Evolutionary conservation across 176 grass and related monocot species (phyloP), one percentile per base, ranked within the genome.

Genomic region (Paspalum vaginatum): DNA sequence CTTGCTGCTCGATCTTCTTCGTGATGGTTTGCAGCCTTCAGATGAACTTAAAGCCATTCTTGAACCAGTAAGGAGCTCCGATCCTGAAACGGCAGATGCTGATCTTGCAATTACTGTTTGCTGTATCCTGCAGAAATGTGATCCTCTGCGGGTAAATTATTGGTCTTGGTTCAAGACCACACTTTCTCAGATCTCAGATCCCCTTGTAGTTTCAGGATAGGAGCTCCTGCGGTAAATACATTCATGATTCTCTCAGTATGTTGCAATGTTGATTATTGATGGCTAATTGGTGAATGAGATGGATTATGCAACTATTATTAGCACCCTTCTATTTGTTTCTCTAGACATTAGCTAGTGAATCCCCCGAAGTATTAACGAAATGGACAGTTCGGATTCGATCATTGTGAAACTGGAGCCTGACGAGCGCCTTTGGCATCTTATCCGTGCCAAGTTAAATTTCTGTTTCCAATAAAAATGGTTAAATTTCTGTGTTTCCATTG

Each of bases 131-230:
- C 84, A 89, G 86, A 89, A 63, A 52, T 76, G 84, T 55, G 96
- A 98, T 84, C 92, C 95, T 21, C 91, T 98, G 68, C 72, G 96
- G 83, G 46, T 91, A 76, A 93, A 95, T 69, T 98, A 98, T 62
- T 98, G 96, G 96, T 66, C 88, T 25, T 95, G 92, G 96, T 91
- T 87, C 61, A 85, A 26, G 70, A 89, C 44, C 65, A 95, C 88
- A 58, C 82, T 98, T 87, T 83, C 65, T 48, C 39, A 89, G 67
- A 41, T 62, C 68, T 69, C 77, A n/a, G n/a, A n/a, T n/a, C n/a
- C n/a, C n/a, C n/a, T n/a, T n/a, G n/a, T n/a, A n/a, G n/a, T n/a
- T n/a, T n/a, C n/a, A n/a, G n/a, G n/a, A n/a, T n/a, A n/a, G n/a
- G n/a, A n/a, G n/a, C n/a, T n/a, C n/a, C n/a, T n/a, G n/a, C n/a